These are phyloP conservation scores for Phialophora macrospora DNA, from an alignment of 2,329 filamentous ascomycete genomes.

Conservation along the genomic window DNA sequence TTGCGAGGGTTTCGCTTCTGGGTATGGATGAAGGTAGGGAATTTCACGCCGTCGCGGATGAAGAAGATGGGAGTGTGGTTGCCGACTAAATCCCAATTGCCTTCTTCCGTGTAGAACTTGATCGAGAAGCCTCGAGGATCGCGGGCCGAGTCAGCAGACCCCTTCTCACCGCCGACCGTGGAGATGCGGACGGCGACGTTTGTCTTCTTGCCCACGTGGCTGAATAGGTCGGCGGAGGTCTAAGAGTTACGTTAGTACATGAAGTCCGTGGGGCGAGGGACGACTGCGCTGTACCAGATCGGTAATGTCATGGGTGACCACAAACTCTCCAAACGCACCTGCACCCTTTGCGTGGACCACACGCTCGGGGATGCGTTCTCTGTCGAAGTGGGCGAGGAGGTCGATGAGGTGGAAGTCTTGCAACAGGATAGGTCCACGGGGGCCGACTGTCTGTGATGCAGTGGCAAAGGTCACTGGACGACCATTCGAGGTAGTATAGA, in stretches of 20 bases:
- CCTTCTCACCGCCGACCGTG: conserved; percentile 53
- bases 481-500: conserved; percentile 27
- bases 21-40: conserved; percentile 74
- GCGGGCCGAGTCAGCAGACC: conserved; percentile 53
- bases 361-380: conserved; percentile 68
- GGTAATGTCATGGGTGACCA: conserved; percentile 62
- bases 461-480: conserved; percentile 22
- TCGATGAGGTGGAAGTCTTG: conserved; percentile 66
- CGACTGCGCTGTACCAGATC: conserved; percentile 47
- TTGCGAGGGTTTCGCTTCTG: conserved; percentile 74
- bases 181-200: conserved; percentile 54
- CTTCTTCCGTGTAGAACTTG: conserved; percentile 59
- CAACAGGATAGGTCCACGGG: conserved; percentile 51
- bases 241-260: conserved; percentile 13
- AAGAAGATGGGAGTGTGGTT: conserved; percentile 53
- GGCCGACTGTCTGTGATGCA: conserved; percentile 35
- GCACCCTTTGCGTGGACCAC: conserved; percentile 66
- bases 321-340: conserved; percentile 64
- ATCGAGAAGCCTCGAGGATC: conserved; percentile 57
- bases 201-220: conserved; percentile 57
- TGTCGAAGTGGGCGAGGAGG: conserved; percentile 64
- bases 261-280: background rate
- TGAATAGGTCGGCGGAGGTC: conserved; percentile 60
- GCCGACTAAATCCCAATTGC: conserved; percentile 57
- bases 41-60: conserved; percentile 63